Base-by-base conservation (phyloP, 2,329 filamentous ascomycete species). In the Colletotrichum tabaci region DNA sequence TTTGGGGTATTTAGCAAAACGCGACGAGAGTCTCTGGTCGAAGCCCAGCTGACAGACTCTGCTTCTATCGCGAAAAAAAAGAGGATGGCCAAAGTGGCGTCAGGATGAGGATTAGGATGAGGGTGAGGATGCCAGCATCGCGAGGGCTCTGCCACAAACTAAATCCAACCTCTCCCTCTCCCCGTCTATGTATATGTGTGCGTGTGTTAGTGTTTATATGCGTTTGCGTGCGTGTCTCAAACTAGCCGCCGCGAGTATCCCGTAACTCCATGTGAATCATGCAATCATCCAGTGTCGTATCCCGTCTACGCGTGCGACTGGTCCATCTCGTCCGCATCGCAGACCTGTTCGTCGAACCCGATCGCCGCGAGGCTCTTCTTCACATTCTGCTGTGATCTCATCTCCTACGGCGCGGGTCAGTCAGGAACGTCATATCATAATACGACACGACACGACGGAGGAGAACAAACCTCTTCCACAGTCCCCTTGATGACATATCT, bases 401-500 rank as follows among this genome's bases (percentile, higher is more conserved):
- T 72, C 47, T 72, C 70, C 70, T 72, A 12, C 16, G 3, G 8
- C 2, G 7, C 23, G 18, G 16, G 16, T 23, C 15, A 35, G 26
- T 67, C 15, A 55, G 44, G 26, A 40, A 46, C 12, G 0, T 8
- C 4, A 13, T n/a, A 18, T 23, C 15, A 6, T 8, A 2, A 16
- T 13, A 1, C 9, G 38, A 4, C 13, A 4, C n/a, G 23, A 23
- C 35, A 15, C 8, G 16, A 21, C n/a, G 35, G 2, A 16, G 18
- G 44, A 46, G 56, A 75, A 75, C 80, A 67, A 67, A 86, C 86
- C 76, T 83, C 76, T 75, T 88, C 86, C 0, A 87, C 81, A 0
- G 83, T 84, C 0, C 78, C 62, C 0, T 79, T 75, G 0, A 86
- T 80, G 0, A 87, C 77, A 53, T 88, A 89, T 35, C 85, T 81